These are phyloP conservation scores for Exophiala calicioides DNA, from an alignment of 2,329 filamentous ascomycete genomes.

Conservation along the genomic window DNA sequence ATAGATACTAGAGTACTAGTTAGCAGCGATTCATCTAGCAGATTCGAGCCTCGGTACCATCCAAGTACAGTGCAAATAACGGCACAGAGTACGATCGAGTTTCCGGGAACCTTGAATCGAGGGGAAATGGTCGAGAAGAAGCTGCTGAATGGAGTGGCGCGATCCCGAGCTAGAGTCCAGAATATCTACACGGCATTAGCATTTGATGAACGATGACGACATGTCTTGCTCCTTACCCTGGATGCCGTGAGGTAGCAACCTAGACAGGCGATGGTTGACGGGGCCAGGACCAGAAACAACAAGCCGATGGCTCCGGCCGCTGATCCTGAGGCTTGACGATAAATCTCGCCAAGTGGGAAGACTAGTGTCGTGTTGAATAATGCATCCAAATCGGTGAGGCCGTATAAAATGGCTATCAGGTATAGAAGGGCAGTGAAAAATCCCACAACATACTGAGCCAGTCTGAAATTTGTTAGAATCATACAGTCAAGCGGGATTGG, in stretches of 20 bases:
- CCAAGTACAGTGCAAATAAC: slow-evolving; percentile 55
- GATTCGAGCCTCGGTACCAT: no score
- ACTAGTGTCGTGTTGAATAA: slow-evolving; percentile 35
- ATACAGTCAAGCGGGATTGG: not conserved
- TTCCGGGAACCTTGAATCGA: slow-evolving; percentile 53
- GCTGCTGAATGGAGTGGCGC: slow-evolving; percentile 55
- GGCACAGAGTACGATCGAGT: slow-evolving; percentile 56
- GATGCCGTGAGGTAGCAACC: slow-evolving; percentile 14
- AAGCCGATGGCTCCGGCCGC: slow-evolving; percentile 54
- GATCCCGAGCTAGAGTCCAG: slow-evolving; percentile 62
- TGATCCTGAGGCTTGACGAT: slow-evolving; percentile 58
- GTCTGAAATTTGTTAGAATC: not conserved
- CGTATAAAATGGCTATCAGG: slow-evolving; percentile 53
- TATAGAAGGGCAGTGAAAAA: slow-evolving; percentile 50
- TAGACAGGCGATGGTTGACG: slow-evolving; percentile 37
- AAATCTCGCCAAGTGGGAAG: slow-evolving; percentile 69
- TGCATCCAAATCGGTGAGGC: slow-evolving; percentile 46
- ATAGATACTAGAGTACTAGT: slow-evolving; percentile 58
- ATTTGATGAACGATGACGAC: not conserved
- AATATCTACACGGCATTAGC: slow-evolving; percentile 64
- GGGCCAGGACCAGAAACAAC: slow-evolving; percentile 56
- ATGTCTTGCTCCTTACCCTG: slow-evolving; percentile 1
- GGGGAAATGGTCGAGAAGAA: slow-evolving; percentile 52
- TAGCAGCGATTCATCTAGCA: no score
- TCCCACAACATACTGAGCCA: slow-evolving; percentile 48